Evolutionary conservation across 495 filamentous ascomycete species (phyloP).

Genomic region (Aspergillus sparsus): DNA sequence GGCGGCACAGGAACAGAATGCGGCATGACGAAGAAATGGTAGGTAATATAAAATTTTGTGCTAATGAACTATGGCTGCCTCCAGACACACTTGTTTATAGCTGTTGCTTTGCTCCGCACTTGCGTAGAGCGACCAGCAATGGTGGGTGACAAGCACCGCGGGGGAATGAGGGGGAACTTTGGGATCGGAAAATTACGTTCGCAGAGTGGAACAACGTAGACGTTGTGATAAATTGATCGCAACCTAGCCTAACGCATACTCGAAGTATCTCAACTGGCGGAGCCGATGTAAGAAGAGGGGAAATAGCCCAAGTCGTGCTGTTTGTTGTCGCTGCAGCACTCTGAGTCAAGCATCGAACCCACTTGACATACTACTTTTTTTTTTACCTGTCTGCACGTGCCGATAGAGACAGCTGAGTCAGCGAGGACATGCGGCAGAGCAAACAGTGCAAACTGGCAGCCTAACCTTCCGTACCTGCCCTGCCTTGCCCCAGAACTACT

Average conservation of each 20-base stretch:
- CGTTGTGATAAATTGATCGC: neutral
- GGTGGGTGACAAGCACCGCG: neutral
- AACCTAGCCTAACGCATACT: neutral
- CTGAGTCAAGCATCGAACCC: constrained; percentile 10
- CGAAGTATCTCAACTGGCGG: neutral
- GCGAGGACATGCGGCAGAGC: neutral
- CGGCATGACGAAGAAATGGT: constrained; percentile 16
- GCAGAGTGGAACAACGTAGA: neutral
- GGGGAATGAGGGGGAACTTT: neutral
- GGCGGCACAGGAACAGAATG: constrained; percentile 57
- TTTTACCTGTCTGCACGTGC: constrained; percentile 12
- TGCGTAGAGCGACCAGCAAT: neutral
- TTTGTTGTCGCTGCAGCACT: neutral
- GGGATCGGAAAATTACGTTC: neutral
- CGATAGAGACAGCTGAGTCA: constrained; percentile 15
- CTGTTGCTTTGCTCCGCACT: neutral
- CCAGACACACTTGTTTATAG: neutral
- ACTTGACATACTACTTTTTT: neutral
- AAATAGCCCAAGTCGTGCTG: neutral
- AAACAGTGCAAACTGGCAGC: constrained; percentile 15
- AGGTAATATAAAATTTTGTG: neutral
- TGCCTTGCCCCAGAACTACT: neutral
- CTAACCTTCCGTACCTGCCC: neutral
- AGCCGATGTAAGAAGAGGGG: neutral
- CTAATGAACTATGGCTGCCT: neutral